A percentile compares a stretch with the other conserved stretches of the same genome.
Conservation (phyloP, 306 rosid species). For the Gynostemma pentaphyllum region DNA sequence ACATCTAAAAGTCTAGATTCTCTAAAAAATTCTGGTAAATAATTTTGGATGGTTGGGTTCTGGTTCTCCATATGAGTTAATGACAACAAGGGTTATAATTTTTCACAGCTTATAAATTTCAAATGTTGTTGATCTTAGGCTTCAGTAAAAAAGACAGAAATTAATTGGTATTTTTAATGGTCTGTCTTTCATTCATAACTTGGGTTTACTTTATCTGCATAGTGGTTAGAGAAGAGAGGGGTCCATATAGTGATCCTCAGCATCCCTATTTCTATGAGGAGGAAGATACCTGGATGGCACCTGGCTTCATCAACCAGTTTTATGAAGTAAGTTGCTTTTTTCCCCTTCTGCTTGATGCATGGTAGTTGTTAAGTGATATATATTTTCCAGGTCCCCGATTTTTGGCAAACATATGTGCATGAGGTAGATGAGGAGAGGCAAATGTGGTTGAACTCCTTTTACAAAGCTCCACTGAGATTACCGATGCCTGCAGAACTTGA, state of each 20-base stretch:
- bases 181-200: constrained; percentile 10
- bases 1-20: background rate
- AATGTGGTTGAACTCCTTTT: constrained; percentile 97
- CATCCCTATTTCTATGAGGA: constrained; percentile 93
- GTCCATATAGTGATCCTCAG: constrained; percentile 83
- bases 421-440: constrained; percentile 93
- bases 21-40: background rate
- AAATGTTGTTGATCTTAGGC: background rate
- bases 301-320: constrained; percentile 92
- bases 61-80: background rate
- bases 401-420: constrained; percentile 69
- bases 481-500: constrained; percentile 99
- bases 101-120: too few relatives aligned
- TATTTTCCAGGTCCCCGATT: constrained; percentile 75
- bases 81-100: background rate
- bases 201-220: constrained; percentile 11
- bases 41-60: background rate
- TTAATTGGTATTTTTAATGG: background rate
- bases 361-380: background rate
- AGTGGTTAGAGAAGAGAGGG: constrained; percentile 95
- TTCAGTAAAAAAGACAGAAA: background rate
- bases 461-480: constrained; percentile 79
- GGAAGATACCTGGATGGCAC: constrained; percentile 96
- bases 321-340: constrained; percentile 47
- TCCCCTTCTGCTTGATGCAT: background rate